Evolutionary conservation across 2,329 filamentous ascomycete species (phyloP).

Genomic region (Aspergillus ochraceoroseus): DNA sequence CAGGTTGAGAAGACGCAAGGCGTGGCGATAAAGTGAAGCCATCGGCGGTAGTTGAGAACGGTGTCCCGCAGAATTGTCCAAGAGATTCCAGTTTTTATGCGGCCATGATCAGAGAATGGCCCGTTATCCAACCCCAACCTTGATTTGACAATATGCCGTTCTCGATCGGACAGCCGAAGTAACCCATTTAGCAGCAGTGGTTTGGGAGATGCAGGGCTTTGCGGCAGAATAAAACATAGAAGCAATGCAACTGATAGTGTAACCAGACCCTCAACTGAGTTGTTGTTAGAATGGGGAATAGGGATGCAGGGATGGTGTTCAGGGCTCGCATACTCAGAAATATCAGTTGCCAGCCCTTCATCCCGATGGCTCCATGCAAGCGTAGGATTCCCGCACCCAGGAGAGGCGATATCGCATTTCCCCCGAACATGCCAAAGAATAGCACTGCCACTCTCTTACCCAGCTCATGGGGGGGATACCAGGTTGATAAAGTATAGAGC

Average conservation of each 20-base stretch:
- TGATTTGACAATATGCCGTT: slow-evolving; percentile 1
- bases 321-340: slow-evolving; percentile 42
- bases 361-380: slow-evolving; percentile 40
- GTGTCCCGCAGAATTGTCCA: slow-evolving; percentile 44
- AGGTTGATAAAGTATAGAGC: slow-evolving; percentile 50
- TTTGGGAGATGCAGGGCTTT: neutral
- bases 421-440: slow-evolving; percentile 53
- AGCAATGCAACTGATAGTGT: slow-evolving; percentile 41
- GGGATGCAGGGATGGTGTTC: too few species aligned
- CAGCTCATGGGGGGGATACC: slow-evolving; percentile 48
- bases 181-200: neutral
- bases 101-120: neutral
- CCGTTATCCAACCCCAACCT: neutral
- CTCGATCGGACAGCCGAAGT: neutral
- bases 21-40: slow-evolving; percentile 49
- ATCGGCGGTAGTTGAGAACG: slow-evolving; percentile 44
- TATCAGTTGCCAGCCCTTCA: slow-evolving; percentile 51
- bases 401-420: slow-evolving; percentile 48
- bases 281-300: neutral
- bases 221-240: slow-evolving; percentile 38
- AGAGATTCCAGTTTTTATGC: slow-evolving; percentile 33
- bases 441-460: slow-evolving; percentile 48
- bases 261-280: slow-evolving; percentile 45
- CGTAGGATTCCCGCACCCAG: slow-evolving; percentile 48
- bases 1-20: slow-evolving; percentile 52